Evolutionary conservation across 192 early-diverging fungal genomes (phyloP).

Genomic region (Geranomyces variabilis): DNA sequence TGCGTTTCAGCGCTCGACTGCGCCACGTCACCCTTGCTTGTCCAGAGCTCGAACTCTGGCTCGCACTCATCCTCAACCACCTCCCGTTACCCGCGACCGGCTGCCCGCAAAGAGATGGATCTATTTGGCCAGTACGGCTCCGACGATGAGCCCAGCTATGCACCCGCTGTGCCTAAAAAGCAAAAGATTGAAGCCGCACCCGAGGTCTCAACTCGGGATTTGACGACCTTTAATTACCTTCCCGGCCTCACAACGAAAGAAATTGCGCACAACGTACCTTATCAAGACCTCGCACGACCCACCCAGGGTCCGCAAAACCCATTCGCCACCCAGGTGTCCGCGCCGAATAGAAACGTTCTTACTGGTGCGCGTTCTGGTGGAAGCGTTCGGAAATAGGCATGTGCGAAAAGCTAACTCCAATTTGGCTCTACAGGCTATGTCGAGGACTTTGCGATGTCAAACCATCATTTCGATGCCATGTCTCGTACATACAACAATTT

Average conservation of each 20-base stretch:
- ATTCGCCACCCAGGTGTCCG: slow-evolving; percentile 35
- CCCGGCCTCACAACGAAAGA: slow-evolving; percentile 50
- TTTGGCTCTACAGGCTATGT: slow-evolving; percentile 63
- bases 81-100: too few species aligned
- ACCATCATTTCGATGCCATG: slow-evolving; percentile 77
- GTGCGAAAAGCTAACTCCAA: too few species aligned
- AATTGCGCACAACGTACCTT: slow-evolving; percentile 53
- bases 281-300: slow-evolving; percentile 45
- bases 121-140: slow-evolving; percentile 29
- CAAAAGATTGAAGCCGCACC: slow-evolving; percentile 40
- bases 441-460: slow-evolving; percentile 72
- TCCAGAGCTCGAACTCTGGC: too few species aligned
- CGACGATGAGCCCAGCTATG: slow-evolving; percentile 18
- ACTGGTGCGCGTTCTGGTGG: slow-evolving; percentile 41
- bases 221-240: slow-evolving; percentile 37
- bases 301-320: slow-evolving; percentile 50
- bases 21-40: too few species aligned
- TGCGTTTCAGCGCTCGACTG: too few species aligned
- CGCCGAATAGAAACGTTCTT: slow-evolving; percentile 43
- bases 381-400: neutral
- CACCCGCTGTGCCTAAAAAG: slow-evolving; percentile 7
- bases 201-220: slow-evolving; percentile 46
- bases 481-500: slow-evolving; percentile 80
- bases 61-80: too few species aligned
- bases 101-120: slow-evolving; percentile 13